These are phyloP conservation scores for Epichloe amarillans DNA, from an alignment of 2,329 filamentous ascomycete genomes.

Conservation along the genomic window DNA sequence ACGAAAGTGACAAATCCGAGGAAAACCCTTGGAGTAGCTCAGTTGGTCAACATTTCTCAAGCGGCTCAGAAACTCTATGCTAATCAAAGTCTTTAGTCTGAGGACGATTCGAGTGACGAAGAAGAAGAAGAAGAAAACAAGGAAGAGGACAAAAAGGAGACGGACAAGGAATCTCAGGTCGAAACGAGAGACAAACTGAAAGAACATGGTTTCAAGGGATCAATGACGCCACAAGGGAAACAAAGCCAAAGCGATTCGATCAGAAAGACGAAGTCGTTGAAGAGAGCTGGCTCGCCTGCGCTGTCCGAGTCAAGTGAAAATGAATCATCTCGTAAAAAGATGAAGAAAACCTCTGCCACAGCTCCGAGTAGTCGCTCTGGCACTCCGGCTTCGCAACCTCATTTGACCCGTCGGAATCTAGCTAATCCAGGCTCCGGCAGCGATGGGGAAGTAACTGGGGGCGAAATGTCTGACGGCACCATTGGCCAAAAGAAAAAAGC, in stretches of 20 bases:
- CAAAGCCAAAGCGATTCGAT: constrained; percentile 22
- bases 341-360: constrained; percentile 47
- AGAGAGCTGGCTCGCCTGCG: constrained; percentile 76
- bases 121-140: constrained; percentile 27
- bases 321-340: constrained; percentile 69
- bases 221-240: constrained; percentile 40
- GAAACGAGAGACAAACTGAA: constrained; percentile 35
- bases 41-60: constrained; percentile 12
- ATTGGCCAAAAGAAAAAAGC: constrained; percentile 38
- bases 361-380: constrained; percentile 40
- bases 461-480: constrained; percentile 49
- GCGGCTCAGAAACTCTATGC: not conserved
- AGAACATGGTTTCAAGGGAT: constrained; percentile 55
- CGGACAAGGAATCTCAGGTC: constrained; percentile 43
- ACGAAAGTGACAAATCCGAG: constrained; percentile 54
- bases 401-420: constrained; percentile 27
- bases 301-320: constrained; percentile 85
- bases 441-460: constrained; percentile 59
- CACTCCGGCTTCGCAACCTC: constrained; percentile 35
- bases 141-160: constrained; percentile 50
- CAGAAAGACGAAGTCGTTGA: constrained; percentile 52
- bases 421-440: constrained; percentile 47
- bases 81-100: constrained; percentile 27
- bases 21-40: constrained; percentile 28
- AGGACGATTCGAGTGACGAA: constrained; percentile 29